Base-by-base conservation (phyloP, 768 basidiomycete species). In the Pleurotus tuber-regium region DNA sequence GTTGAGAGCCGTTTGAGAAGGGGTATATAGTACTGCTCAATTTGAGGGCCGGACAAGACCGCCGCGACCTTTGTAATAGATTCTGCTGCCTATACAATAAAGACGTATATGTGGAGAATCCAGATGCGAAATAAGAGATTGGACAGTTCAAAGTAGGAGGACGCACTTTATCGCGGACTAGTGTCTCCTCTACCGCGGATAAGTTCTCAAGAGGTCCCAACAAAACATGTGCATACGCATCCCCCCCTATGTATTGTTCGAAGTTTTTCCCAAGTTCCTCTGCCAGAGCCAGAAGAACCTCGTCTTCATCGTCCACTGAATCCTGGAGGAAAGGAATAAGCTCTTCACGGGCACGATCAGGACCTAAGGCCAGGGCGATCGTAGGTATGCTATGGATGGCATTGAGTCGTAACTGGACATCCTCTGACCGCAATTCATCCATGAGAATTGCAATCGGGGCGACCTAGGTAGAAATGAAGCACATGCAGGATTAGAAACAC, bases 301-400 rank as follows among this genome's bases (percentile, higher is more conserved):
- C 97, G 68, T 99, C 97, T 70, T 99, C 97, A 63, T 99, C 97
- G 68, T 99, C 97, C 58, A 99, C 86, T n/a, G 93, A 95, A 63
- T 99, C 96, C 72, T 94, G 92, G 49, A 99, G 82, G 75, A 99
- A 99, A 1, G 94, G 92, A 56, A 99, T 82, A 59, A 99, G 82
- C 66, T 99, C 97, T 50, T 93, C 89, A 56, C 96, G 84, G 21
- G 95, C 91, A 60, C 97, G 90, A 76, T 95, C 89, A 36, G 93
- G 85, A 4, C 97, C 96, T 46, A 99, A 79, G 14, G 97, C 97
- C 56, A 99, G 82, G 4, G 96, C 96, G 71, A 99, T 99, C 42
- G 97, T 99, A 46, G 94, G 93, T 63, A 99, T 83, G 70, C 95
- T 91, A 70, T 94, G 93, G 57, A 99, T 95, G 54, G 97, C 95